phyloP scores from a whole-genome alignment of 306 rosid genomes.

The Sechiopsis laciniata region DNA sequence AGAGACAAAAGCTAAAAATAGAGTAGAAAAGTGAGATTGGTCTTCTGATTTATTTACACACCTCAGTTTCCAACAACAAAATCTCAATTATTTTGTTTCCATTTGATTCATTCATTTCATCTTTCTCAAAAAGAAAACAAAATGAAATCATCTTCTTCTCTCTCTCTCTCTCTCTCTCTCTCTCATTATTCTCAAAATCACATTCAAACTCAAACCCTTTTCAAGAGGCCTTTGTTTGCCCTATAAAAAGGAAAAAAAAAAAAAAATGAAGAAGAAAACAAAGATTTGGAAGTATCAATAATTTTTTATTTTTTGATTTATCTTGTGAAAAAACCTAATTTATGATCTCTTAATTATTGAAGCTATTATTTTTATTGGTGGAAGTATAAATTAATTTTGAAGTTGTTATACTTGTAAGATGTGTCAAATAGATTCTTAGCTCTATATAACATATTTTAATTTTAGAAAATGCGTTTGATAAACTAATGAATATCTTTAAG shows the following conservation, averaged over 20 bases:
- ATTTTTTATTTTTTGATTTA: too few species aligned
- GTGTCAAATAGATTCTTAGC: too few species aligned
- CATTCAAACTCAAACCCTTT: not conserved
- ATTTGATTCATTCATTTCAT: constrained; percentile 7
- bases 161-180: constrained; percentile 1
- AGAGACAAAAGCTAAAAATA: constrained; percentile 40
- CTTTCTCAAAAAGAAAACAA: not conserved
- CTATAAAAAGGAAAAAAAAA: not conserved
- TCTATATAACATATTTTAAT: too few species aligned
- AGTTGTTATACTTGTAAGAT: too few species aligned
- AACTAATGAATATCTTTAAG: too few species aligned
- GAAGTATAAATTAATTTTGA: too few species aligned
- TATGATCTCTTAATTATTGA: too few species aligned
- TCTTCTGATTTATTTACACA: constrained; percentile 28
- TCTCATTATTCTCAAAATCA: constrained; percentile 26
- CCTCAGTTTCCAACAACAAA: constrained; percentile 48
- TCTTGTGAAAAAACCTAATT: too few species aligned
- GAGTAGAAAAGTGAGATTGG: constrained; percentile 36
- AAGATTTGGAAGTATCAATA: not conserved
- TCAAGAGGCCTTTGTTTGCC: not conserved
- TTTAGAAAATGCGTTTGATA: not conserved
- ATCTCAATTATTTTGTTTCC: constrained; percentile 47
- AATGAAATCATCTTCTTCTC: constrained; percentile 5
- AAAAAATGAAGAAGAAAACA: too few species aligned
- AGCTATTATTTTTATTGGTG: too few species aligned